A percentile compares a stretch with the other conserved stretches of the same genome.
These are phyloP conservation scores for Colletotrichum lupini DNA, from an alignment of 2,329 filamentous ascomycete genomes.

Conservation along the genomic window DNA sequence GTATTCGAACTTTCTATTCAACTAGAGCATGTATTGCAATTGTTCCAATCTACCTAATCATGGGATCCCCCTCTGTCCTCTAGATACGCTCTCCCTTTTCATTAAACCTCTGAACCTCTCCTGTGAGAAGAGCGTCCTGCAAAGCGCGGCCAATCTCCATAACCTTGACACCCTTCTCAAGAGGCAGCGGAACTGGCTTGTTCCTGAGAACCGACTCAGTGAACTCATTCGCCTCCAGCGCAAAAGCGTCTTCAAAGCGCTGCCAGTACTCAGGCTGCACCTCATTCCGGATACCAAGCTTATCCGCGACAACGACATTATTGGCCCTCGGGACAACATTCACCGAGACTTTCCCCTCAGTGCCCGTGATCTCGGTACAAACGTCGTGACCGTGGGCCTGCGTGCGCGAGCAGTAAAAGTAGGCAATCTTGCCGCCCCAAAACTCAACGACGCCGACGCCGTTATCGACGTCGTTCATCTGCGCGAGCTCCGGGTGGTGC, in stretches of 20 bases:
- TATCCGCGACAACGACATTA: conserved; percentile 65
- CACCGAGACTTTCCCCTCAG: conserved; percentile 70
- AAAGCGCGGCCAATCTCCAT: conserved; percentile 70
- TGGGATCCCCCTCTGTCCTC: too few species aligned
- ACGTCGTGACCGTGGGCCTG: conserved; percentile 77
- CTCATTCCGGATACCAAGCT: conserved; percentile 65
- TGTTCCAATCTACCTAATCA: too few species aligned
- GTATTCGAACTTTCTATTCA: too few species aligned
- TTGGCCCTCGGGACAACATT: conserved; percentile 67
- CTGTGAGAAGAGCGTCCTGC: conserved; percentile 54
- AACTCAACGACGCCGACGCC: conserved; percentile 72
- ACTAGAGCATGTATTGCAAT: too few species aligned
- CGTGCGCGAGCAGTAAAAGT: conserved; percentile 73
- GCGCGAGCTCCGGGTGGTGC: conserved; percentile 42
- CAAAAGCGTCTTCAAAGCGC: conserved; percentile 71
- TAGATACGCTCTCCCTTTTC: too few species aligned
- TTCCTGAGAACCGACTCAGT: conserved; percentile 68
- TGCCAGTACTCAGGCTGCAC: conserved; percentile 71
- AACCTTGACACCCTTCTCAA: conserved; percentile 67
- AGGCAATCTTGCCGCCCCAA: conserved; percentile 69
- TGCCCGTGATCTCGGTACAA: conserved; percentile 74
- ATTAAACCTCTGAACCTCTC: not conserved
- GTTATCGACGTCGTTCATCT: conserved; percentile 45
- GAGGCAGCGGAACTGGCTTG: conserved; percentile 56
- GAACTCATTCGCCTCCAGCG: conserved; percentile 71